Percentiles rank a stretch among this genome's conserved stretches.
These are phyloP conservation scores for Fusarium nelsonii DNA, from an alignment of 2,329 filamentous ascomycete genomes.

Conservation along the genomic window DNA sequence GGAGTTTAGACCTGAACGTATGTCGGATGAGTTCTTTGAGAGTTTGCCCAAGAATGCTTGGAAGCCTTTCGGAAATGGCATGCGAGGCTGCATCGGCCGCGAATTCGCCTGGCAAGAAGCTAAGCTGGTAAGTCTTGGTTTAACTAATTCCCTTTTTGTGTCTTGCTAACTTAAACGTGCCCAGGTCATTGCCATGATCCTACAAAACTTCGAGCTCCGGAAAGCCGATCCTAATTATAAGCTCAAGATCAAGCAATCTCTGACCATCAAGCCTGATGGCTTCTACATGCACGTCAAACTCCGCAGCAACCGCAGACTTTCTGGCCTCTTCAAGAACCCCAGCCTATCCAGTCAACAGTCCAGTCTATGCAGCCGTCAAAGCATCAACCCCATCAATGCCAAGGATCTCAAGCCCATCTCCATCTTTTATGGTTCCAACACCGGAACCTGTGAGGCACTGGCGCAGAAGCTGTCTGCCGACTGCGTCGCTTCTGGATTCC, in stretches of 20 bases:
- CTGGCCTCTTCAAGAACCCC: constrained; percentile 1
- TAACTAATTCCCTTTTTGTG: rapidly evolving
- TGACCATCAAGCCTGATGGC: constrained; percentile 2
- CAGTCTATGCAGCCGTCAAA: not conserved
- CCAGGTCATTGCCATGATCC: constrained; percentile 4
- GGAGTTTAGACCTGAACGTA: constrained; percentile 11
- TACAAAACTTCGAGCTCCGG: constrained; percentile 6
- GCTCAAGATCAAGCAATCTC: constrained; percentile 5
- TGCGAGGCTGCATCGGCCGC: constrained; percentile 13
- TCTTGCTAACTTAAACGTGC: not conserved
- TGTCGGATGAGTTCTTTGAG: constrained; percentile 11
- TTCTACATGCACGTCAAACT: constrained; percentile 20
- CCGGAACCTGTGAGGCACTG: constrained; percentile 5
- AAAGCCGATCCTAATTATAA: constrained; percentile 11
- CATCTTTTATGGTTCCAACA: constrained; percentile 9
- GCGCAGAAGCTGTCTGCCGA: constrained; percentile 7
- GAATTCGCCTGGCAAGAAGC: constrained; percentile 21
- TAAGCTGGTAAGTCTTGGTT: not conserved
- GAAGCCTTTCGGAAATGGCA: constrained; percentile 16
- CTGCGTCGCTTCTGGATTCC: constrained; percentile 10
- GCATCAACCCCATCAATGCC: not conserved
- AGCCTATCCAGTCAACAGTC: not conserved
- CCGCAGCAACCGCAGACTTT: not conserved
- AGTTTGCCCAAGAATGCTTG: constrained; percentile 16
- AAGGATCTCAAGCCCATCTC: constrained; percentile 14